Conservation (phyloP, 2,329 filamentous ascomycete species). For the Fusarium haematococcum region DNA sequence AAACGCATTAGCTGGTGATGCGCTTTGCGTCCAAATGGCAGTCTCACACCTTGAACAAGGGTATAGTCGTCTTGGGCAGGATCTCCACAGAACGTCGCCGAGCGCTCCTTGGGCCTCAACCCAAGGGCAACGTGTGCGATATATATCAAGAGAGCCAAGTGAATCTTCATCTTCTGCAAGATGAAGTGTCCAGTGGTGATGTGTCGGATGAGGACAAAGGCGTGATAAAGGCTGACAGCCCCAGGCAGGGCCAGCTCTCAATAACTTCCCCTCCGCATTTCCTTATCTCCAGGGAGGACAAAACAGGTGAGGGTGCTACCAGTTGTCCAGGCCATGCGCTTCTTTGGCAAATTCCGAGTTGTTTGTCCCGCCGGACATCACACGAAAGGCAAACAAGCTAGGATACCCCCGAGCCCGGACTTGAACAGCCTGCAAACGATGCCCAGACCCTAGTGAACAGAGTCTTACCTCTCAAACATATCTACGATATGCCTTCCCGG, state of each 20-base stretch:
- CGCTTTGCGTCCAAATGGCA: background rate
- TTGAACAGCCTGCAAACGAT: background rate
- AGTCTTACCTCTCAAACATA: background rate
- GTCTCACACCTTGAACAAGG: constrained; percentile 17
- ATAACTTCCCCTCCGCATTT: background rate
- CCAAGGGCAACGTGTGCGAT: background rate
- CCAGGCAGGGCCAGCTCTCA: background rate
- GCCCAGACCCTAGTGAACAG: background rate
- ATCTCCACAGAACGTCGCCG: background rate
- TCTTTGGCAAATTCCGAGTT: background rate
- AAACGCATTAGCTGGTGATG: background rate
- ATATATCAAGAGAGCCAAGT: background rate
- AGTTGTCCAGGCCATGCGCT: background rate
- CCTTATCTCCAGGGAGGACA: background rate
- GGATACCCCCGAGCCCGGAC: background rate
- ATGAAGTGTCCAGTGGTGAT: background rate
- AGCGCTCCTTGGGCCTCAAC: background rate
- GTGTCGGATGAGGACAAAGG: background rate
- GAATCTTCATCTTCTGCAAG: background rate
- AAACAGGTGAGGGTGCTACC: no score
- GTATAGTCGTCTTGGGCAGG: constrained; percentile 25
- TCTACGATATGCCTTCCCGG: background rate
- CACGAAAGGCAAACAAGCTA: background rate
- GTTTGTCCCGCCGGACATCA: background rate
- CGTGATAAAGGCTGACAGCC: background rate